Conservation (phyloP, 805 yeast species). For the Pichia manshurica region DNA sequence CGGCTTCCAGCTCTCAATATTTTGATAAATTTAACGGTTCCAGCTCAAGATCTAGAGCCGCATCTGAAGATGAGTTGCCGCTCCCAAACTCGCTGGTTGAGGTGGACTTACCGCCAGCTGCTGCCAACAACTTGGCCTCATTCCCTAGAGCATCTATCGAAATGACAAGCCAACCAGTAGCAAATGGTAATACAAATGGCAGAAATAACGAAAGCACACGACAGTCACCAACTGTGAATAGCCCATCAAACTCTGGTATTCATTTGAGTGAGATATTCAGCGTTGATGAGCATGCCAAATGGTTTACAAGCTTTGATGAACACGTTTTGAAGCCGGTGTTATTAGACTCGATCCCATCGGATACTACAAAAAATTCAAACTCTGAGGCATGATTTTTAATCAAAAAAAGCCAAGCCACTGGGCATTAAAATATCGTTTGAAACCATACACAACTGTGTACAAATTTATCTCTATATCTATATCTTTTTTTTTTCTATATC, state of each 20-base stretch:
- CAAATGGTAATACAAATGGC: not conserved
- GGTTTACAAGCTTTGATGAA: conserved; percentile 94
- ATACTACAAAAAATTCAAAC: conserved; percentile 2
- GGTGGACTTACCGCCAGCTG: conserved; percentile 1
- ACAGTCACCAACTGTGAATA: not conserved
- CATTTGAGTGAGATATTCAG: conserved; percentile 29
- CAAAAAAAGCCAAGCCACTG: too few relatives aligned
- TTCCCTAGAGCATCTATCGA: conserved; percentile 6
- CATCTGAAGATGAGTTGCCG: conserved; percentile 23
- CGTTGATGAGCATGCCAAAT: conserved; percentile 68
- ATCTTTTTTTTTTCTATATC: too few relatives aligned
- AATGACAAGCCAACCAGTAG: not conserved
- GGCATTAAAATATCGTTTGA: too few relatives aligned
- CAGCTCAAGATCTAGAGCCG: conserved; percentile 21
- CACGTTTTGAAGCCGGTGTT: conserved; percentile 89
- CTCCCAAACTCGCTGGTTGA: conserved; percentile 13
- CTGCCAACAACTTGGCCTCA: conserved; percentile 3
- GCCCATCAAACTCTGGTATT: conserved; percentile 14
- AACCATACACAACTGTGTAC: too few relatives aligned
- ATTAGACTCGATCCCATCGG: conserved; percentile 49
- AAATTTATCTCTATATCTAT: too few relatives aligned
- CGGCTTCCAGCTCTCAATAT: conserved; percentile 16
- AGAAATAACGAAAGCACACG: not conserved
- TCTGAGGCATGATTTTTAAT: not conserved
- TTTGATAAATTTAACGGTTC: conserved; percentile 18